Percentiles rank a stretch among this genome's conserved stretches.
Conservation (phyloP, 495 filamentous ascomycete species). For the Penicillium cosmopolitanum region DNA sequence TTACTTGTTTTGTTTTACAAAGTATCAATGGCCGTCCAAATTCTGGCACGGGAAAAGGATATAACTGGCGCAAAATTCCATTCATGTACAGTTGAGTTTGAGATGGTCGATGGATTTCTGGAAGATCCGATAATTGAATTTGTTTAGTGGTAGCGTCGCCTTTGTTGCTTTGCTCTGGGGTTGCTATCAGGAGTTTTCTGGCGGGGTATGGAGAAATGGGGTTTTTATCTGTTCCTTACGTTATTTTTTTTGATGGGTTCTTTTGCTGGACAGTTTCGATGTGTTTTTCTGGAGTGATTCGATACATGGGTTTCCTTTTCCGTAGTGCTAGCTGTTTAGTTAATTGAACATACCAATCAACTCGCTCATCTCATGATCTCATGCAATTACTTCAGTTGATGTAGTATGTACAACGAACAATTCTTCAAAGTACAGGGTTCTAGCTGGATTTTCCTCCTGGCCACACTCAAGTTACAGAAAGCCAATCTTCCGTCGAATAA, state of each 20-base stretch:
- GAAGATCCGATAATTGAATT: slow-evolving; percentile 29
- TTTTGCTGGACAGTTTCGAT: slow-evolving; percentile 14
- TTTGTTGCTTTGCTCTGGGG: slow-evolving; percentile 15
- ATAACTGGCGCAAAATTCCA: slow-evolving; percentile 27
- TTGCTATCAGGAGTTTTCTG: slow-evolving; percentile 30
- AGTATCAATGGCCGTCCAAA: slow-evolving; percentile 12
- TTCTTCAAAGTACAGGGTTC: too few relatives aligned
- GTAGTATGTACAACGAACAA: too few relatives aligned
- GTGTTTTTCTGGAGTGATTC: slow-evolving; percentile 9
- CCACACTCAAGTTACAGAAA: too few relatives aligned
- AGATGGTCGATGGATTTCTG: slow-evolving; percentile 28
- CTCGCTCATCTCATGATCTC: too few relatives aligned
- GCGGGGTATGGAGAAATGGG: slow-evolving; percentile 22
- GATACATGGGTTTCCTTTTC: slow-evolving; percentile 10
- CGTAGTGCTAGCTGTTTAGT: slow-evolving; percentile 28
- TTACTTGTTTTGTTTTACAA: background rate
- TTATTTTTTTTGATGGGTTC: slow-evolving; percentile 20
- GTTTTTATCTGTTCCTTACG: slow-evolving; percentile 10
- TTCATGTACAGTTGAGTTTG: slow-evolving; percentile 42
- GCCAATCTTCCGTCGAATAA: too few relatives aligned
- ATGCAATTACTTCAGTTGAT: too few relatives aligned
- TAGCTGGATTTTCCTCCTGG: too few relatives aligned
- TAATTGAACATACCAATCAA: slow-evolving; percentile 34
- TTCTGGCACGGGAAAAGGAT: slow-evolving; percentile 4
- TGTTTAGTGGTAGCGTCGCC: slow-evolving; percentile 23